Conservation (phyloP, 2,329 filamentous ascomycete species). For the Calonectria pteridis region DNA sequence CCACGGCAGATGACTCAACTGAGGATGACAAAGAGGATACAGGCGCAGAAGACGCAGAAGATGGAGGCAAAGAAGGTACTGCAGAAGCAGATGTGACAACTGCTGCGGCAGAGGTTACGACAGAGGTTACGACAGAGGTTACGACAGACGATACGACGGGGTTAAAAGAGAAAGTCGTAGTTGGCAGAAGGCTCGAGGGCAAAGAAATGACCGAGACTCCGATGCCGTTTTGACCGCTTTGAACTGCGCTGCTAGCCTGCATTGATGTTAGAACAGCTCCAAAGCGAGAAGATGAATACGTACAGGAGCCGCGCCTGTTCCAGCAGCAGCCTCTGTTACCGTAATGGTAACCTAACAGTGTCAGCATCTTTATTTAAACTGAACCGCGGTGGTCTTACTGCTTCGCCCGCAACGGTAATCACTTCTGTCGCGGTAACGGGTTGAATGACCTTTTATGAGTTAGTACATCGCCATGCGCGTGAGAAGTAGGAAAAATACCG, state of each 20-base stretch:
- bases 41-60: background rate
- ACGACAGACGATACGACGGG: slow-evolving; percentile 26
- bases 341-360: slow-evolving; percentile 31
- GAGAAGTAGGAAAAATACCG: slow-evolving; percentile 6
- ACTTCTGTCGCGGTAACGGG: slow-evolving; percentile 28
- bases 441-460: slow-evolving; percentile 15
- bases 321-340: slow-evolving; percentile 34
- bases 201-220: slow-evolving; percentile 50
- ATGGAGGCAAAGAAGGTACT: background rate
- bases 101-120: background rate
- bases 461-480: background rate
- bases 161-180: slow-evolving; percentile 43
- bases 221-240: slow-evolving; percentile 36
- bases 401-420: slow-evolving; percentile 31
- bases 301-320: slow-evolving; percentile 21
- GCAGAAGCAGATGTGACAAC: background rate
- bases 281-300: background rate
- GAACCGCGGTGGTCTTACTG: slow-evolving; percentile 23
- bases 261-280: background rate
- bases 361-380: slow-evolving; percentile 1
- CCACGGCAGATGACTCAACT: background rate
- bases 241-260: slow-evolving; percentile 1
- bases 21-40: slow-evolving; percentile 26
- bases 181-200: slow-evolving; percentile 41
- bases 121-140: slow-evolving; percentile 27